Evolutionary conservation across 768 basidiomycete species (phyloP).

Genomic region (Kwoniella botswanensis): DNA sequence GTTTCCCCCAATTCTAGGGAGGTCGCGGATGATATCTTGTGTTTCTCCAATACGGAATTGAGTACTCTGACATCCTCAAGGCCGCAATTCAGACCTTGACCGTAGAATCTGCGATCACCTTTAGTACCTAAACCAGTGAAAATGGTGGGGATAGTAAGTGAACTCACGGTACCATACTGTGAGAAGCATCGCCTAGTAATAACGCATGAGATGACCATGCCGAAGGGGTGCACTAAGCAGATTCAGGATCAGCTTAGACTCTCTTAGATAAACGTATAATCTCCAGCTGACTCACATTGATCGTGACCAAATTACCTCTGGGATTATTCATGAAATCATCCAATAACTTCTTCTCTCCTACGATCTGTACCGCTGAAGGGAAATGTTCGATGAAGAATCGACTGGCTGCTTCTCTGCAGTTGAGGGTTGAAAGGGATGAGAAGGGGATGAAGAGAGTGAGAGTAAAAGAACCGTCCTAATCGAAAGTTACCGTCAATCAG

Average conservation of each 20-base stretch:
- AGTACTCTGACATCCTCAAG: conserved; percentile 95
- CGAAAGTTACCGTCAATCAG: background rate
- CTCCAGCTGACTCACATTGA: conserved; percentile 69
- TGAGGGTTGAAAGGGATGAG: conserved; percentile 68
- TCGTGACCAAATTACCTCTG: conserved; percentile 84
- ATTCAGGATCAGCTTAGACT: background rate
- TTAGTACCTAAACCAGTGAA: too few species aligned
- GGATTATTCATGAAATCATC: conserved; percentile 83
- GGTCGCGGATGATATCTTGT: conserved; percentile 66
- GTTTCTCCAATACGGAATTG: conserved; percentile 72
- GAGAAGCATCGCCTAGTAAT: conserved; percentile 90
- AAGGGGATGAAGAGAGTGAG: conserved; percentile 93
- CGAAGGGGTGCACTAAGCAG: conserved; percentile 37
- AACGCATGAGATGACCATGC: conserved; percentile 60
- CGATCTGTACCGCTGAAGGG: conserved; percentile 81
- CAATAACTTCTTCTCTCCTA: conserved; percentile 78
- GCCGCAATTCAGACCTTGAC: conserved; percentile 96
- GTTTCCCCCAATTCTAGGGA: conserved; percentile 51
- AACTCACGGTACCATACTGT: conserved; percentile 87
- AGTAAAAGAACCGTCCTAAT: conserved; percentile 93
- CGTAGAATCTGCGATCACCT: conserved; percentile 47
- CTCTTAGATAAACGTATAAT: background rate
- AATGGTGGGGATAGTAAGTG: conserved; percentile 62
- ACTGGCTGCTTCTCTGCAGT: conserved; percentile 64
- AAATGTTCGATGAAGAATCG: conserved; percentile 83